Evolutionary conservation across 768 basidiomycete genomes (phyloP).

Genomic region (Pulveroboletus sp.): DNA sequence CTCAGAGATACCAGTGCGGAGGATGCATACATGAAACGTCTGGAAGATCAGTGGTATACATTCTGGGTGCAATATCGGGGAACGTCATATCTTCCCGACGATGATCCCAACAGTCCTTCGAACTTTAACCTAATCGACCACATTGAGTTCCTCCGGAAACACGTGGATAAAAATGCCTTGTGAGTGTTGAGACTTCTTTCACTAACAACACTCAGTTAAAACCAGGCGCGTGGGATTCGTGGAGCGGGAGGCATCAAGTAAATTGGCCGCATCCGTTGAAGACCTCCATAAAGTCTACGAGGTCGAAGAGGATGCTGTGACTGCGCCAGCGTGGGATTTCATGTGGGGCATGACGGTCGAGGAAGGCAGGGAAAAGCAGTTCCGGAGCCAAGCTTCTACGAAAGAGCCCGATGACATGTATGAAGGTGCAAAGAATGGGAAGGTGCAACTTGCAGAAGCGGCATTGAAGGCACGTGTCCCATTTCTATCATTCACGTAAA

Average conservation of each 20-base stretch:
- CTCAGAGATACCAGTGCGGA: constrained; percentile 59
- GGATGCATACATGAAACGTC: constrained; percentile 68
- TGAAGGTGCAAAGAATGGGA: constrained; percentile 28
- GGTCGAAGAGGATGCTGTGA: constrained; percentile 41
- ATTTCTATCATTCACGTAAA: not conserved
- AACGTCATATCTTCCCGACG: constrained; percentile 63
- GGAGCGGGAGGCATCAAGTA: constrained; percentile 35
- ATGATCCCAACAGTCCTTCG: constrained; percentile 56
- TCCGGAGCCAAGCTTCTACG: constrained; percentile 55
- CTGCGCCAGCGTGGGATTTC: constrained; percentile 59
- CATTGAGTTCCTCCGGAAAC: constrained; percentile 70
- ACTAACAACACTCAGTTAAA: constrained; percentile 11
- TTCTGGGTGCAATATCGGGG: constrained; percentile 73
- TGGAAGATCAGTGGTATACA: constrained; percentile 79
- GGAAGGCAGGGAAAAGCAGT: constrained; percentile 68
- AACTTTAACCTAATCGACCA: constrained; percentile 83
- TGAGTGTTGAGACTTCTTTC: constrained; percentile 38
- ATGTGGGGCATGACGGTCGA: constrained; percentile 70
- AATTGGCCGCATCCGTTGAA: constrained; percentile 42
- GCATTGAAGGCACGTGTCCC: constrained; percentile 56
- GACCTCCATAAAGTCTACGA: constrained; percentile 46
- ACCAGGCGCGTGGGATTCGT: constrained; percentile 60
- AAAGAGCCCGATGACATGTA: constrained; percentile 33
- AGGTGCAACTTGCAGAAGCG: constrained; percentile 55
- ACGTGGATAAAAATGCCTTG: constrained; percentile 85